Conservation (phyloP, 176 grass and related monocot genomes). For the Oryza australiensis region DNA sequence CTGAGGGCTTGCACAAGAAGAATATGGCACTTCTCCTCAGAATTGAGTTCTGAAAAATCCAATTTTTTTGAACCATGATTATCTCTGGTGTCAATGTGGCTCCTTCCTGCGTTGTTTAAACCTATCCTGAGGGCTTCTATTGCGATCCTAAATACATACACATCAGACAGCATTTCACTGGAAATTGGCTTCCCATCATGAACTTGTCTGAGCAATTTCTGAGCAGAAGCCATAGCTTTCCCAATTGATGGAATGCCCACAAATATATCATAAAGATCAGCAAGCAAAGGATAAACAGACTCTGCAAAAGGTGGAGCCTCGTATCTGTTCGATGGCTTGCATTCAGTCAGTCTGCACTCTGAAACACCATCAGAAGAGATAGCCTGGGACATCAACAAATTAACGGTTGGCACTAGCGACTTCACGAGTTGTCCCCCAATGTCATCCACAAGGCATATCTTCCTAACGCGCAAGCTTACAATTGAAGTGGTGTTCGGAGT, state of each 20-base stretch:
- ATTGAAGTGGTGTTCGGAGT: conserved; percentile 43
- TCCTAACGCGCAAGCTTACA: conserved; percentile 48
- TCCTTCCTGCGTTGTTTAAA: conserved; percentile 65
- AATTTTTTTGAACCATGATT: conserved; percentile 29
- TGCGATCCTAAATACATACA: conserved; percentile 79
- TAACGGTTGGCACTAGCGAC: conserved; percentile 55
- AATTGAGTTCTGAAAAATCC: conserved; percentile 66
- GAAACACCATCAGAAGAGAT: conserved; percentile 23
- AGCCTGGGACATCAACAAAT: conserved; percentile 46
- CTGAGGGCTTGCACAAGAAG: conserved; percentile 82
- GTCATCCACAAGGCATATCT: conserved; percentile 51
- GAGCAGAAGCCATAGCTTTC: conserved; percentile 75
- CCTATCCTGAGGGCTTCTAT: conserved; percentile 85
- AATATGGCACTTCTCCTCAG: conserved; percentile 77
- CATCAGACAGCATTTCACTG: conserved; percentile 64
- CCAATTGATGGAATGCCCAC: conserved; percentile 66
- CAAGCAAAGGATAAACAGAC: conserved; percentile 76
- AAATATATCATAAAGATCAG: conserved; percentile 84
- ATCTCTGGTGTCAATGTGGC: conserved; percentile 34
- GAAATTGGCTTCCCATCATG: conserved; percentile 64
- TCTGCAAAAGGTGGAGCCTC: conserved; percentile 73
- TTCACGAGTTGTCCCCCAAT: conserved; percentile 58
- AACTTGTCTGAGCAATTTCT: conserved; percentile 71
- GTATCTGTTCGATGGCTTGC: conserved; percentile 38
- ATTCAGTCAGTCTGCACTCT: conserved; percentile 43